Evolutionary conservation across 169 alveolate genomes (phyloP).

Genomic region (Eimeria nieschulzi): DNA sequence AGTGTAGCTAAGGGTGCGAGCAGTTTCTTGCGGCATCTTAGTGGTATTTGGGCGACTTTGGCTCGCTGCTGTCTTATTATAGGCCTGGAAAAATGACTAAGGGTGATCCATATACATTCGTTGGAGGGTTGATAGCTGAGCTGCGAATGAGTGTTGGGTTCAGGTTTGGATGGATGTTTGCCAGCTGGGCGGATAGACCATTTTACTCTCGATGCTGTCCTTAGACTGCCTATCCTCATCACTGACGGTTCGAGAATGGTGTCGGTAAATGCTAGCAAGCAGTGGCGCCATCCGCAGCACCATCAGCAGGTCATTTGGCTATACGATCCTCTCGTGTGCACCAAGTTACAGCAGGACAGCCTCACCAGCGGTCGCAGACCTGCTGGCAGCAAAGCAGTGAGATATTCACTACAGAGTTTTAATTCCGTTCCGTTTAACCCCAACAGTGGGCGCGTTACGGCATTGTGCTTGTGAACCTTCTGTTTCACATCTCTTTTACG

Average conservation of each 20-base stretch:
- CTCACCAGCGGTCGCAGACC: not conserved
- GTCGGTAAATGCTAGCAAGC: not conserved
- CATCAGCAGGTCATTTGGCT: conserved; percentile 24
- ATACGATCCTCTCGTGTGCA: conserved; percentile 43
- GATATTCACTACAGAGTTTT: too few species aligned
- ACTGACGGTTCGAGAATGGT: conserved; percentile 34
- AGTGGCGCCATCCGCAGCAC: not conserved
- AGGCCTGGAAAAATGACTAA: not conserved
- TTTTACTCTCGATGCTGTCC: conserved; percentile 50
- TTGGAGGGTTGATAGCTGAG: not conserved
- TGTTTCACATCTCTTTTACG: too few species aligned
- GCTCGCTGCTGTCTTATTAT: not conserved
- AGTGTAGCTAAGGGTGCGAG: not conserved
- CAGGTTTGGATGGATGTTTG: conserved; percentile 35
- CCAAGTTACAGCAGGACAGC: conserved; percentile 14
- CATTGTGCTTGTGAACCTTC: too few species aligned
- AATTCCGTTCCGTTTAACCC: too few species aligned
- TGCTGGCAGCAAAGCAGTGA: not conserved
- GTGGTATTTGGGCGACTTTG: not conserved
- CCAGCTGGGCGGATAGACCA: conserved; percentile 48
- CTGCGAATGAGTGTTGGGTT: not conserved
- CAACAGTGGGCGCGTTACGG: too few species aligned
- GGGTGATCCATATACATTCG: not conserved
- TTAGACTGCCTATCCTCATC: conserved; percentile 45
- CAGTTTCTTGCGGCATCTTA: not conserved